phyloP scores from a whole-genome alignment of 495 filamentous ascomycete species.

The Astrothelium subdiscretum region DNA sequence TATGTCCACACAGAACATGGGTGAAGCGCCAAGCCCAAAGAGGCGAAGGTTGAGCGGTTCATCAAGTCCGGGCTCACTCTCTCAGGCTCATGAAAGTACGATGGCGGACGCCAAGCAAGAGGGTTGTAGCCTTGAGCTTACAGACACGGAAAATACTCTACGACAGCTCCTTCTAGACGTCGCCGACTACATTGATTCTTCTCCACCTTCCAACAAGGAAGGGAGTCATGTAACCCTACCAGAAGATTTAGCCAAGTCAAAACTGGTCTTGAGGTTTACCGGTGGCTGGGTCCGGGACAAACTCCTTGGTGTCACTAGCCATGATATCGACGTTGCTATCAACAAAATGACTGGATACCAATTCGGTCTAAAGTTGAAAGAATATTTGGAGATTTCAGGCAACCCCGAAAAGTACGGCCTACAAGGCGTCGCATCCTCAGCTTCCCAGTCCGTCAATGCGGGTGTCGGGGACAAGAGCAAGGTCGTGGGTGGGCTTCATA shows the following conservation, averaged over 20 bases:
- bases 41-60: neutral
- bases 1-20: neutral
- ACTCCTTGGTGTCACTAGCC: slow-evolving; percentile 63
- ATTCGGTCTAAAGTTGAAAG: slow-evolving; percentile 59
- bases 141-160: slow-evolving; percentile 53
- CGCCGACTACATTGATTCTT: slow-evolving; percentile 49
- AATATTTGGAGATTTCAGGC: slow-evolving; percentile 35
- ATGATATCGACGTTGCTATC: slow-evolving; percentile 93
- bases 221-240: slow-evolving; percentile 25
- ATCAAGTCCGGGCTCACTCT: neutral
- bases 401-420: slow-evolving; percentile 31
- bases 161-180: slow-evolving; percentile 63
- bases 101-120: slow-evolving; percentile 3
- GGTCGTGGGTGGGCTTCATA: slow-evolving; percentile 27
- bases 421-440: slow-evolving; percentile 16
- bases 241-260: slow-evolving; percentile 26
- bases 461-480: slow-evolving; percentile 19
- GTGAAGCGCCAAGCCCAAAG: neutral
- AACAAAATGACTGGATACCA: slow-evolving; percentile 86
- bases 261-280: slow-evolving; percentile 64
- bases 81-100: neutral
- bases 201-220: slow-evolving; percentile 4
- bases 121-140: slow-evolving; percentile 42
- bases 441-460: slow-evolving; percentile 15
- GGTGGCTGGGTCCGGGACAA: slow-evolving; percentile 99